Evolutionary conservation across 345 rosid species (phyloP).

Genomic region (Streptanthus diversifolius): DNA sequence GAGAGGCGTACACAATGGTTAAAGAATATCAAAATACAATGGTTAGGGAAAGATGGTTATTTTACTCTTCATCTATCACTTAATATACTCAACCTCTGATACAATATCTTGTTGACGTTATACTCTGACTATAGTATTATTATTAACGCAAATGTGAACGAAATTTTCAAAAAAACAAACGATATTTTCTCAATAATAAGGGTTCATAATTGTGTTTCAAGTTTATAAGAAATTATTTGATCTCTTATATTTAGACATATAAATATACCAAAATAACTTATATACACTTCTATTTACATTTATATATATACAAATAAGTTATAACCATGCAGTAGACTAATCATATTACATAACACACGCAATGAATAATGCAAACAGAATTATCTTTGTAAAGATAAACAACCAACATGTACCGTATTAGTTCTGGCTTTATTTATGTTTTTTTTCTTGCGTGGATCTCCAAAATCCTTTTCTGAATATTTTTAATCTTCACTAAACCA

Average conservation of each 20-base stretch:
- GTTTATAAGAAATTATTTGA: background rate
- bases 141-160: background rate
- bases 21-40: too few species aligned
- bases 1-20: too few species aligned
- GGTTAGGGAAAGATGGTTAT: too few species aligned
- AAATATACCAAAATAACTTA: background rate
- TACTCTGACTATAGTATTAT: background rate
- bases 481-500: conserved; percentile 15
- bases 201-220: background rate
- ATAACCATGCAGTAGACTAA: background rate
- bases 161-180: background rate
- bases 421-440: background rate
- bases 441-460: background rate
- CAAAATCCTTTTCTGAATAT: background rate
- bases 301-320: background rate
- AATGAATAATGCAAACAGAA: background rate
- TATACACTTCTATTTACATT: background rate
- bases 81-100: too few species aligned
- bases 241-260: background rate
- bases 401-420: background rate
- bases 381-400: background rate
- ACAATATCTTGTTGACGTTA: background rate
- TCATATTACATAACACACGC: background rate
- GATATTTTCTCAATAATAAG: background rate
- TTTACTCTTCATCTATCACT: too few species aligned